Base-by-base conservation (phyloP, 225 moss, liverwort and hornwort species). In the Pleurozium schreberi region DNA sequence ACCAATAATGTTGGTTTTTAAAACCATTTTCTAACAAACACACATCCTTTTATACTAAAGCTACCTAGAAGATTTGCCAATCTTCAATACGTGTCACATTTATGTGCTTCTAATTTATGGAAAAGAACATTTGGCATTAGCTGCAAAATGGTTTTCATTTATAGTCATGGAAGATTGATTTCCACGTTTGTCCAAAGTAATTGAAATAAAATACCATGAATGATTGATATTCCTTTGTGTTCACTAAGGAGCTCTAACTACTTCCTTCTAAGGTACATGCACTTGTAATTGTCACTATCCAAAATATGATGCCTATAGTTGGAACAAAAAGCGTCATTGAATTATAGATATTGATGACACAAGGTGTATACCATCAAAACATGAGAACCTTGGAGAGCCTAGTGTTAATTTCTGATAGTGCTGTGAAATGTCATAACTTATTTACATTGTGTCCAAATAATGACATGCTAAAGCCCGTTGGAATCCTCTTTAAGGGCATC, bases 231-330 rank as follows among this genome's bases (percentile, higher is more conserved):
- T 73, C 30, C 16, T 49, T 19, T 31, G 11, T 49, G 19, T 4
- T 49, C 49, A 49, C 28, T 47, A 4, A 33, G 49, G 47, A 49
- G 1, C 18, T 45, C 18, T 10, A 16, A 10, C 10, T 45, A 45
- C 26, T 45, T 73, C 15, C 73, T 73, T 6, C 1, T 30, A 3
- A 45, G 45, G 18, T 45, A 33, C 0, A 3, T 75, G 49, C 75
- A 49, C 4, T 1, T 1, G 1, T 11, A 31, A 74, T 47, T 1
- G 1, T 31, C 11, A 31, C 0, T 47, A 0, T 2, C 11, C 7
- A 31, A 74, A 31, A 43, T 73, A 4, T 4, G 0, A 47, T 18
- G 31, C 4, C 1, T 74, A 30, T 11, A 73, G 0, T 45, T 45
- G 6, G 6, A 47, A 5, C 15, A 9, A 7, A 74, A 74, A 49